Evolutionary conservation across 108 stramenopile species (phyloP).

Genomic region (Skeletonema costatum): DNA sequence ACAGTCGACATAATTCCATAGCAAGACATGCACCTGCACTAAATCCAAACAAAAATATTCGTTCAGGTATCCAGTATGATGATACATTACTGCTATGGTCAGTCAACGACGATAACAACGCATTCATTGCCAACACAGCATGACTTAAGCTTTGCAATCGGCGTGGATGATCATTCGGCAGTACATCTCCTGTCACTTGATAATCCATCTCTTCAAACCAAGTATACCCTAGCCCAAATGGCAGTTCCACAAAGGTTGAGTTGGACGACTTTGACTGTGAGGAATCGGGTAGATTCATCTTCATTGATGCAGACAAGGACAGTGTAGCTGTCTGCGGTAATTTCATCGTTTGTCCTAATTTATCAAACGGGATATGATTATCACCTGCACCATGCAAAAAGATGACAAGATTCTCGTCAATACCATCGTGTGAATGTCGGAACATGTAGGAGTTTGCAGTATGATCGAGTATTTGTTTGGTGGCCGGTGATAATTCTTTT

Average conservation of each 20-base stretch:
- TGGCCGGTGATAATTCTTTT: constrained; percentile 8
- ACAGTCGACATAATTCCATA: constrained; percentile 44
- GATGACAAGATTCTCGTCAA: constrained; percentile 46
- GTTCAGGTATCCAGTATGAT: constrained; percentile 44
- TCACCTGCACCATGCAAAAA: constrained; percentile 58
- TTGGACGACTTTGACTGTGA: background rate
- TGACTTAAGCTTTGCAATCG: constrained; percentile 13
- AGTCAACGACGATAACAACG: constrained; percentile 34
- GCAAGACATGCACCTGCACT: constrained; percentile 50
- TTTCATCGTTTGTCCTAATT: constrained; percentile 37
- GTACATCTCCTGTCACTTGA: constrained; percentile 23
- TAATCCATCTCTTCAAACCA: constrained; percentile 66
- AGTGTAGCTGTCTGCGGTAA: constrained; percentile 52
- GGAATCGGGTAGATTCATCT: background rate
- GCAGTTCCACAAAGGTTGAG: constrained; percentile 24
- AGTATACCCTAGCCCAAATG: constrained; percentile 47
- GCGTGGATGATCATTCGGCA: constrained; percentile 22
- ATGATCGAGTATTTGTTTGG: background rate
- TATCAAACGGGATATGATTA: constrained; percentile 38
- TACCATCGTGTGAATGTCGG: constrained; percentile 31
- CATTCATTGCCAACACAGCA: constrained; percentile 25
- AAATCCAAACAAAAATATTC: constrained; percentile 53
- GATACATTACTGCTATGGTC: constrained; percentile 6
- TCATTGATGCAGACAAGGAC: constrained; percentile 16
- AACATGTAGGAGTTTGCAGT: constrained; percentile 12